Evolutionary conservation across 768 basidiomycete species (phyloP).

Genomic region (Crucibulum laeve): DNA sequence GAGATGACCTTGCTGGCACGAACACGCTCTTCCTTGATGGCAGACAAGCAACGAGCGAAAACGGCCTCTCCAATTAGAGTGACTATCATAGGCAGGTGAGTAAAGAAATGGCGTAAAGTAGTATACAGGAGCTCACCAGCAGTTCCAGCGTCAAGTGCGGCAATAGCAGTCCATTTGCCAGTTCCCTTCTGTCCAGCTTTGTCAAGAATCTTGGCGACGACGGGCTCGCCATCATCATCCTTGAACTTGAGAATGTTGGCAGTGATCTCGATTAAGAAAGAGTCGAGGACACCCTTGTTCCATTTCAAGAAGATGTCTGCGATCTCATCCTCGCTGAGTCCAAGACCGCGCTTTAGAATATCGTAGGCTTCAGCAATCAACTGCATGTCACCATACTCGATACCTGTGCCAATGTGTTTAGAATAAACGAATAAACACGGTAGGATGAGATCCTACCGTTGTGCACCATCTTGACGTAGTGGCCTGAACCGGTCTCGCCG

Average conservation of each 20-base stretch:
- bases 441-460: constrained; percentile 49
- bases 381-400: constrained; percentile 99
- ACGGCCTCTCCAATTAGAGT: constrained; percentile 99
- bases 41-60: constrained; percentile 96
- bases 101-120: constrained; percentile 5
- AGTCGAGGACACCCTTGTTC: constrained; percentile 99
- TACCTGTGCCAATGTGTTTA: constrained; percentile 70
- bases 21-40: constrained; percentile 93
- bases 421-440: constrained; percentile 7
- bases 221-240: constrained; percentile 89
- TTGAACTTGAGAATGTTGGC: constrained; percentile 96
- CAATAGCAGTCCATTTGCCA: constrained; percentile 99
- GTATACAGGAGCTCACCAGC: constrained; percentile 49
- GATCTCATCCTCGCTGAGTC: constrained; percentile 82
- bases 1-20: constrained; percentile 89
- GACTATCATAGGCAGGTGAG: constrained; percentile 41
- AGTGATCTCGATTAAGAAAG: constrained; percentile 98
- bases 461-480: constrained; percentile 99
- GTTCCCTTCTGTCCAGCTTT: constrained; percentile 98
- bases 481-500: constrained; percentile 90
- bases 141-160: constrained; percentile 89
- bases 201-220: constrained; percentile 93
- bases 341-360: constrained; percentile 95
- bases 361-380: constrained; percentile 98
- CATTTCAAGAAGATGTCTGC: constrained; percentile 90